These are phyloP conservation scores for Epicoccum sorghinum DNA, from an alignment of 2,329 filamentous ascomycete species.

Conservation along the genomic window DNA sequence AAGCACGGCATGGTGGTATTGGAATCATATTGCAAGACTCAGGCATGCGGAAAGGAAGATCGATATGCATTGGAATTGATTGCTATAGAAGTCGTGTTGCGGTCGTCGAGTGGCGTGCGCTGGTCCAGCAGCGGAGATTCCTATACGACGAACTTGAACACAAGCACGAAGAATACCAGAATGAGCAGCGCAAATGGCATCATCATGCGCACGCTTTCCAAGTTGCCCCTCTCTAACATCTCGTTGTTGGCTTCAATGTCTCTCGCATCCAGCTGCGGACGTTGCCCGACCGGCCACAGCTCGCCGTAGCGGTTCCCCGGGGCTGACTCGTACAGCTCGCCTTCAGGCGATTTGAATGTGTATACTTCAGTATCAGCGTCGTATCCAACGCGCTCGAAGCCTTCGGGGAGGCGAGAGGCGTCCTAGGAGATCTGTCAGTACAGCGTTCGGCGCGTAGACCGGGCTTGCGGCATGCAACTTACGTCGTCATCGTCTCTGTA, in stretches of 20 bases:
- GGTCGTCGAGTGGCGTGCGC: neutral
- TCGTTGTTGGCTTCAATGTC: constrained; percentile 30
- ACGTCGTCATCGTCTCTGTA: constrained; percentile 17
- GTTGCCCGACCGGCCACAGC: constrained; percentile 38
- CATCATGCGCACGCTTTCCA: constrained; percentile 59
- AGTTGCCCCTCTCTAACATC: constrained; percentile 27
- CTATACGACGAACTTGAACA: constrained; percentile 36
- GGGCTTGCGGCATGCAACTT: neutral
- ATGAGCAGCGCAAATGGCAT: constrained; percentile 65
- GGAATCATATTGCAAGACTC: neutral
- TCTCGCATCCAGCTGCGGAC: constrained; percentile 15
- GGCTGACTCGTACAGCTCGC: constrained; percentile 58
- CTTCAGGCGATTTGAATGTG: constrained; percentile 58
- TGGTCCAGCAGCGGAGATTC: neutral
- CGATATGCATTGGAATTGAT: neutral
- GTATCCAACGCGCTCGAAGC: constrained; percentile 62
- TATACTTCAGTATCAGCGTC: constrained; percentile 62
- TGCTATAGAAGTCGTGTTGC: neutral
- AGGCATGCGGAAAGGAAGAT: neutral
- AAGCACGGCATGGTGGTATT: neutral
- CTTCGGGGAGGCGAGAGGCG: constrained; percentile 60
- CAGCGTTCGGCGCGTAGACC: too few species aligned
- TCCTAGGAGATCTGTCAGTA: constrained; percentile 43
- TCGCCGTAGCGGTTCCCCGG: constrained; percentile 59
- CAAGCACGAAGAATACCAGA: constrained; percentile 56